Percentiles rank a stretch among this genome's conserved stretches.
These are phyloP conservation scores for Penicillium simplicissimum DNA, from an alignment of 495 filamentous ascomycete species.

Conservation along the genomic window DNA sequence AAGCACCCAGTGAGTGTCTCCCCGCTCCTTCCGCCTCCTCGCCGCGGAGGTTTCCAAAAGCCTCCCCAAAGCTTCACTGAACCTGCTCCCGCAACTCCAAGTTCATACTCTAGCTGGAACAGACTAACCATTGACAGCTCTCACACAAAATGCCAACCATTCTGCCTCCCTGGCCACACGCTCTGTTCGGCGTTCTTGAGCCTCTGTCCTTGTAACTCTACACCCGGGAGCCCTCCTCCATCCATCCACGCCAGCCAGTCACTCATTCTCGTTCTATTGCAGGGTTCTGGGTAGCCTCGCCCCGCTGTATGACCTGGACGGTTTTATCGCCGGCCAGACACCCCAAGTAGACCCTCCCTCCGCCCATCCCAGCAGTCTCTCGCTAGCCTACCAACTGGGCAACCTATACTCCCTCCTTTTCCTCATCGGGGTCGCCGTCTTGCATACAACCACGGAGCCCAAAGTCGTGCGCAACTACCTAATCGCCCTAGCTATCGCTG, in stretches of 20 bases:
- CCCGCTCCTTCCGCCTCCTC: neutral
- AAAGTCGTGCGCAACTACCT: constrained; percentile 69
- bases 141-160: constrained; percentile 36
- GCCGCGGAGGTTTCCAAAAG: neutral
- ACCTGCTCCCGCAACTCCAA: neutral
- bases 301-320: constrained; percentile 54
- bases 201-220: constrained; percentile 61
- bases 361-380: constrained; percentile 44
- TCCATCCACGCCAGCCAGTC: constrained; percentile 8
- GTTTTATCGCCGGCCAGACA: constrained; percentile 63
- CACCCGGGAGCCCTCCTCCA: constrained; percentile 17
- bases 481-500: constrained; percentile 62
- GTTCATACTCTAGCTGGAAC: neutral
- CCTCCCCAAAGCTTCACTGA: neutral
- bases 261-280: constrained; percentile 12
- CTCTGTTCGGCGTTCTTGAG: constrained; percentile 58
- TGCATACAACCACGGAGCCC: constrained; percentile 63
- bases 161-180: constrained; percentile 44
- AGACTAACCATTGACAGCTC: constrained; percentile 3
- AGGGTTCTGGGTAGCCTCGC: constrained; percentile 58
- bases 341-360: constrained; percentile 33
- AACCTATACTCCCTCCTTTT: constrained; percentile 69
- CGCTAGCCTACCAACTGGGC: constrained; percentile 62
- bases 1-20: constrained; percentile 1
- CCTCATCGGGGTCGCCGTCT: constrained; percentile 58